Evolutionary conservation across 2,329 filamentous ascomycete genomes (phyloP).

Genomic region (Dactylellina haptotyla): DNA sequence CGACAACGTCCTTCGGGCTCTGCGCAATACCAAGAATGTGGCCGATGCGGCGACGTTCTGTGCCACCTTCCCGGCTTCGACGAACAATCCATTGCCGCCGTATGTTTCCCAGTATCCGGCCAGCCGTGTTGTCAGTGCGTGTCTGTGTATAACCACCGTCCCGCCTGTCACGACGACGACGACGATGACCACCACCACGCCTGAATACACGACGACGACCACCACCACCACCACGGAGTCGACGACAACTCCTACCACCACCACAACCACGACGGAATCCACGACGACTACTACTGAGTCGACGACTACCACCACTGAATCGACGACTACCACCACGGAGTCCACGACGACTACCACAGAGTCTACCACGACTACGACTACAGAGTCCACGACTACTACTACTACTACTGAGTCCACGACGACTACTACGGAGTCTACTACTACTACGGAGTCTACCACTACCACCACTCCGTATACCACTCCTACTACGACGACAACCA

Average conservation of each 20-base stretch:
- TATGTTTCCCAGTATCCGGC: background rate
- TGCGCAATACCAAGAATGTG: background rate
- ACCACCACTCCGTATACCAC: conserved; percentile 11
- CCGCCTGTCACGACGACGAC: background rate
- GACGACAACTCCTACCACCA: background rate
- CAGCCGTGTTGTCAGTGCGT: background rate
- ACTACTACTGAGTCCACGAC: conserved; percentile 12
- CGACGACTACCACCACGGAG: background rate
- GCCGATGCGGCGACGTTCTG: background rate
- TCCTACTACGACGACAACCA: background rate
- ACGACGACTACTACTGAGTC: background rate
- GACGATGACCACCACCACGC: background rate
- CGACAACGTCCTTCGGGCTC: conserved; percentile 10
- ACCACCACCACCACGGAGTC: background rate
- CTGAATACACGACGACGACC: background rate
- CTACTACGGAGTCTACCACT: background rate
- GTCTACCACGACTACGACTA: background rate
- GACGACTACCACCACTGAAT: background rate
- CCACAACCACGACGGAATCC: background rate
- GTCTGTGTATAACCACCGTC: background rate
- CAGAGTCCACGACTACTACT: conserved; percentile 2
- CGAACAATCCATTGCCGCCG: background rate
- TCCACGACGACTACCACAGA: background rate
- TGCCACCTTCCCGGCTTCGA: background rate
- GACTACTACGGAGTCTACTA: conserved; percentile 1